Evolutionary conservation across 1,139 yeast species (phyloP), one percentile per base, ranked within the genome.

Genomic region (Blastobotrys malaysiensis): DNA sequence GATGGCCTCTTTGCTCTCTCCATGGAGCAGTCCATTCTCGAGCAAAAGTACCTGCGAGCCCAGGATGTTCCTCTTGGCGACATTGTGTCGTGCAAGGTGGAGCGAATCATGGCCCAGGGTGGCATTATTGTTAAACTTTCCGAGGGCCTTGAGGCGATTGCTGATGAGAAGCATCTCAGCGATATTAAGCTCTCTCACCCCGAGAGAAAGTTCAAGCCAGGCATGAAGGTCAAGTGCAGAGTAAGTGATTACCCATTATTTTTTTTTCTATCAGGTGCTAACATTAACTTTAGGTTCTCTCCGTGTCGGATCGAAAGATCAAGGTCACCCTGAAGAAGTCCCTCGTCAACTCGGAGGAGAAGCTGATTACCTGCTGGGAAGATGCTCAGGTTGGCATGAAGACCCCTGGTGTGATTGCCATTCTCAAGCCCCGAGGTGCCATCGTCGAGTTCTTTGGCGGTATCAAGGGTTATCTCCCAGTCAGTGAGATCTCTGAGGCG

Each of bases 401-500:
- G 65, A 79, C 95, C 1, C 76, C 82, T 13, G 98, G 90, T 13
- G 85, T 91, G 2, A 85, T 95, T 49, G 84, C 85, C 58, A 77
- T 80, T 50, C 80, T 91, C 64, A 82, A 82, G 55, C 84, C 84
- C 57, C 77, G 78, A 57, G 99, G 99, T 63, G 96, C 87, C 47
- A 74, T 90, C 52, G 84, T 93, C 3, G 81, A 90, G 24, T 90
- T 93, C 65, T 90, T 89, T 67, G 95, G 95, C 55, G 77, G 78
- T 52, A 72, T 88, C 47, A 80, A 78, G 62, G 99, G 93, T 0
- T 91, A 82, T 67, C 75, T 93, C 59, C 98, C 98, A 45, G 82
- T 84, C 60, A 77, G 84, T 55, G 98, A 93, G 73, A 88, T 93
- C 63, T 86, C 96, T 52, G 98, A 93, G 71, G 85, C 96, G 1